Base-by-base conservation (phyloP, 805 yeast species). In the Schwanniomyces sp. region DNA sequence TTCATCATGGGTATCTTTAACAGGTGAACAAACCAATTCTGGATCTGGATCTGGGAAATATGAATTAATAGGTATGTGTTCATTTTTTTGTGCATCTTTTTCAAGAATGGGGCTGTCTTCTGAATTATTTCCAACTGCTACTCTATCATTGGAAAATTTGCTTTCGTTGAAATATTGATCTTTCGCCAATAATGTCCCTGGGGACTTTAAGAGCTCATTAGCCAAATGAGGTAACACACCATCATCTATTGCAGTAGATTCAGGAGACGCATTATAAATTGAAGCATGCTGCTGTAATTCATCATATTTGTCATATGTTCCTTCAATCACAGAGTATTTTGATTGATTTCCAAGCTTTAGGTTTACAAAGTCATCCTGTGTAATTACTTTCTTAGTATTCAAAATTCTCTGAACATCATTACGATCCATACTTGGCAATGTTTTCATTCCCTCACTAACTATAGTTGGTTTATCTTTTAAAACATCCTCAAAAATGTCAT, bases 401-500 rank as follows among this genome's bases (percentile, higher is more conserved):
- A 72, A 56, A 29, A 75, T 74, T 47, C 65, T 62, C 52, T 69
- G 65, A 8, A 75, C 73, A 45, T 75, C 79, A 39, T 72, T 71
- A 12, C 66, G 61, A 48, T 74, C 77, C 79, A 75, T 75, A 52
- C 79, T 74, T 41, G 80, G 79, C 40, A 75, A 64, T 2, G 79
- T 74, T 47, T 69, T 73, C 78, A 75, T 75, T 12, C 79, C 79
- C 27, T 58, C 60, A n/a, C 75, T 58, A 47, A 63, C 66, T 21
- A 75, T 75, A 5, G 79, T 75, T n/a, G 72, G 64, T 45, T 63
- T 48, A 18, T 57, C 58, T 12, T 36, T 29, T 10, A 40, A 26
- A 2, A 46, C 42, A 46, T 69, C 73, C 17, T 62, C 66, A 47
- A 69, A 69, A 9, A 70, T 66, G 43, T 73, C 78, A 48, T 71